Evolutionary conservation across 2,329 filamentous ascomycete species (phyloP).

Genomic region (Microdochium trichocladiopsis): DNA sequence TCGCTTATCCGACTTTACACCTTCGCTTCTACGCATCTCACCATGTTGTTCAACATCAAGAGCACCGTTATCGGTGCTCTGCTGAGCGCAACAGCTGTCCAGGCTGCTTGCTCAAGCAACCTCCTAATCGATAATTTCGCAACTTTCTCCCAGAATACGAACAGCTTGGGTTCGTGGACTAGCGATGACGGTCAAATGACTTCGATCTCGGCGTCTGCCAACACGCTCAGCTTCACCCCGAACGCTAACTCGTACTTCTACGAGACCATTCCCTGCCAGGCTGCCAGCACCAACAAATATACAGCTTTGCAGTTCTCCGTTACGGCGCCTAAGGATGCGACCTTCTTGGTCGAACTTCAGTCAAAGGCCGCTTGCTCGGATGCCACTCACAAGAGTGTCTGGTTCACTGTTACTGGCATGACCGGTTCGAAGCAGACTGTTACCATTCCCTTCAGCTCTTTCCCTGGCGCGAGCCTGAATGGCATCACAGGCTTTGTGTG

Average conservation of each 20-base stretch:
- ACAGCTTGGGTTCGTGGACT: not conserved
- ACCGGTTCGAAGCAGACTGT: conserved; percentile 2
- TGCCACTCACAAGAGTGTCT: not conserved
- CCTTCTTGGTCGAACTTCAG: conserved; percentile 2
- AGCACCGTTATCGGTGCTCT: not conserved
- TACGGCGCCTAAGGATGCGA: conserved; percentile 1
- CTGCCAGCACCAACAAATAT: not conserved
- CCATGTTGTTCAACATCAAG: not conserved
- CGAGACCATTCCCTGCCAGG: conserved; percentile 1
- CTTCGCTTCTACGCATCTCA: not conserved
- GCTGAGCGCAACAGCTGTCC: not conserved
- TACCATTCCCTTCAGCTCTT: conserved; percentile 1
- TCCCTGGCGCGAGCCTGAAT: not conserved
- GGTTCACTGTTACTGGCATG: not conserved
- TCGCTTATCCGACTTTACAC: not conserved
- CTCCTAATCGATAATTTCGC: not conserved
- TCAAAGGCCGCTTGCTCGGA: conserved; percentile 2
- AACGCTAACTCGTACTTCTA: conserved; percentile 3
- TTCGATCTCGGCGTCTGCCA: conserved; percentile 9
- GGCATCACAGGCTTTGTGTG: conserved; percentile 3
- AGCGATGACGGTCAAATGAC: conserved; percentile 1
- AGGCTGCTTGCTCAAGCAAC: not conserved
- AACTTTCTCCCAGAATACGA: not conserved
- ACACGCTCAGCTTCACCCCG: conserved; percentile 1
- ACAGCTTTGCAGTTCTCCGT: conserved; percentile 2